Evolutionary conservation across 495 filamentous ascomycete genomes (phyloP), one percentile per base, ranked within the genome.

Genomic region (Talaromyces nanjingensis): DNA sequence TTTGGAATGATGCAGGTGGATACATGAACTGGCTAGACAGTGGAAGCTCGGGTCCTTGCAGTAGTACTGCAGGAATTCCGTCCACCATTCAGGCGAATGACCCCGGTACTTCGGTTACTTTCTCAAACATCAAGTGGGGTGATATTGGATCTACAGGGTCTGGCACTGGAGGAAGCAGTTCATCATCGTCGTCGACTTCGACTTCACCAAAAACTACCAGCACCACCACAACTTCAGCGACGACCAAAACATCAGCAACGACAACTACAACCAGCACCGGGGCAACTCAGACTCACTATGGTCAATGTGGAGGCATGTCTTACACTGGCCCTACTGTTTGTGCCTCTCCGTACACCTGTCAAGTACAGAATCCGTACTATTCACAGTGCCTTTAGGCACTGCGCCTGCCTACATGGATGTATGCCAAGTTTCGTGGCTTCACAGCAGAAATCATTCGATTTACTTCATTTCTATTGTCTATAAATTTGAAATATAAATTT

Each of bases 1-100:
- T 90, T 62, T 89, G 87, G 87, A 84, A 83, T 72, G 84, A 85
- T 60, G 70, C 73, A 16, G 73, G 77, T n/a, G 72, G 74, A 2
- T 82, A 78, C 69, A 89, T 89, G 87, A 77, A 77, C 49, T 89
- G 86, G 86, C 71, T 90, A 12, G 87, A 89, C 67, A 74, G 77
- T 49, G 76, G 74, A 6, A 72, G 64, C 65, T 74, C 81, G 20
- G 86, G 87, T 3, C 86, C 87, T 29, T 90, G 87, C 69, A 84
- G 79, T 64, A 67, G 66, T n/a, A 77, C 70, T 0, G 69, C 71
- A 57, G 75, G 75, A 1, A 68, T 71, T 59, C 73, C 75, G 22
- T 61, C 59, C 3, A 39, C 70, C 5, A 76, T 76, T 37, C 61
- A 73, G 58, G 59, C 64, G n/a, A 55, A 69, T 37, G 63, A 70